Percentiles rank a stretch among this genome's conserved stretches.
Evolutionary conservation across 2,329 filamentous ascomycete species (phyloP).

Genomic region (Myotisia sp.): DNA sequence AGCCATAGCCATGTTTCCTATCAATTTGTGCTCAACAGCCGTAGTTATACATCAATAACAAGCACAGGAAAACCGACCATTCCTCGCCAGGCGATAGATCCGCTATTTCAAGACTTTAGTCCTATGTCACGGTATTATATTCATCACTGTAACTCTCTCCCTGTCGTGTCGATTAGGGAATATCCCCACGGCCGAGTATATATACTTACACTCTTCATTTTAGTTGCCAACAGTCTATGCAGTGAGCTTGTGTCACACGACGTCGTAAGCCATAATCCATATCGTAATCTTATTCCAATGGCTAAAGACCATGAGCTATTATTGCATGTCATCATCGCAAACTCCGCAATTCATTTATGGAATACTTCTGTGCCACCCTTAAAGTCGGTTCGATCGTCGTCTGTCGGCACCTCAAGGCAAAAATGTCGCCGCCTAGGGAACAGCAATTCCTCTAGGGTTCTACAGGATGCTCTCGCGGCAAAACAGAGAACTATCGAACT

Average conservation of each 20-base stretch:
- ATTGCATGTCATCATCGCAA: slow-evolving; percentile 4
- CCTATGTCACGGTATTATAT: slow-evolving; percentile 34
- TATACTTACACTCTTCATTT: slow-evolving; percentile 15
- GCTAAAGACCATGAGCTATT: slow-evolving; percentile 6
- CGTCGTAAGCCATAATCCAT: slow-evolving; percentile 7
- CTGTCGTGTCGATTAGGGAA: not conserved
- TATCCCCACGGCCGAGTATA: no score
- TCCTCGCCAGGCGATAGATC: slow-evolving; percentile 22
- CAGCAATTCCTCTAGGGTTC: no score
- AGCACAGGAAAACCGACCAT: not conserved
- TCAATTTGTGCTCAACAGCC: no score
- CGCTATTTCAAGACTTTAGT: slow-evolving; percentile 34
- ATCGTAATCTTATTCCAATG: slow-evolving; percentile 6
- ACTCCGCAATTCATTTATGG: slow-evolving; percentile 7
- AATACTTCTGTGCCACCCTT: slow-evolving; percentile 3
- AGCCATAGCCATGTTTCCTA: no score
- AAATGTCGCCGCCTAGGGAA: no score
- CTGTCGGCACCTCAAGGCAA: no score
- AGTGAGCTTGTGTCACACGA: slow-evolving; percentile 5
- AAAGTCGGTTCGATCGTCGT: not conserved
- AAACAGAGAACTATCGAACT: slow-evolving; percentile 32
- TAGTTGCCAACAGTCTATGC: slow-evolving; percentile 4
- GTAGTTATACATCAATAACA: not conserved
- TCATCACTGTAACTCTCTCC: slow-evolving; percentile 25
- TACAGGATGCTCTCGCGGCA: slow-evolving; percentile 6